These are phyloP conservation scores for Chamaecyparis obtusa DNA, from an alignment of 75 land plant species.

Conservation along the genomic window DNA sequence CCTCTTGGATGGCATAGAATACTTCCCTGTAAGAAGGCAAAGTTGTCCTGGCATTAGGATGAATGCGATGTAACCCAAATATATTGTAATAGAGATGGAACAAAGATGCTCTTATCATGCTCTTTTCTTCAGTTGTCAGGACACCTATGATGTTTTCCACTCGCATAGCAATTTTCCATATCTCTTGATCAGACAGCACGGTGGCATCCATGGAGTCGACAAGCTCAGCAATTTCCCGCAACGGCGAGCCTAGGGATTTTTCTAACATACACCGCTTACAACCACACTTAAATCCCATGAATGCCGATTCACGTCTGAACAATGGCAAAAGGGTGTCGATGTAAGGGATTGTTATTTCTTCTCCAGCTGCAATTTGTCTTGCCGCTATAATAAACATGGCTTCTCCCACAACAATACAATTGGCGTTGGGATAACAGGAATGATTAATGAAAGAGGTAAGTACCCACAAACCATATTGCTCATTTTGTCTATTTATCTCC, in stretches of 20 bases:
- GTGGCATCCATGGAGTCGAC: too few relatives aligned
- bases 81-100: too few relatives aligned
- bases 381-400: slow-evolving; percentile 18
- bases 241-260: background rate
- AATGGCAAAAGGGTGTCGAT: background rate
- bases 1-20: background rate
- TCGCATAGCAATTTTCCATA: too few relatives aligned
- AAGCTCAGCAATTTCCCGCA: too few relatives aligned
- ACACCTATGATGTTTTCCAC: too few relatives aligned
- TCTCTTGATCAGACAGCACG: too few relatives aligned
- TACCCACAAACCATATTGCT: slow-evolving; percentile 9
- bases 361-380: background rate
- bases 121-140: too few relatives aligned
- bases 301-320: background rate
- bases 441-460: slow-evolving; percentile 21
- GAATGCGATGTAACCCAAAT: background rate
- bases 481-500: background rate
- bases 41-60: background rate
- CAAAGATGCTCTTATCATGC: too few relatives aligned
- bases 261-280: slow-evolving; percentile 12
- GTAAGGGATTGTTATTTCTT: slow-evolving; percentile 22
- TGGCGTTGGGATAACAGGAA: slow-evolving; percentile 17
- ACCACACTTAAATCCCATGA: slow-evolving; percentile 6
- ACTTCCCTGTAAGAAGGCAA: background rate
- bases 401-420: slow-evolving; percentile 4